Base-by-base conservation (phyloP, 352 stramenopile genomes). In the Pythium vanterpoolii region DNA sequence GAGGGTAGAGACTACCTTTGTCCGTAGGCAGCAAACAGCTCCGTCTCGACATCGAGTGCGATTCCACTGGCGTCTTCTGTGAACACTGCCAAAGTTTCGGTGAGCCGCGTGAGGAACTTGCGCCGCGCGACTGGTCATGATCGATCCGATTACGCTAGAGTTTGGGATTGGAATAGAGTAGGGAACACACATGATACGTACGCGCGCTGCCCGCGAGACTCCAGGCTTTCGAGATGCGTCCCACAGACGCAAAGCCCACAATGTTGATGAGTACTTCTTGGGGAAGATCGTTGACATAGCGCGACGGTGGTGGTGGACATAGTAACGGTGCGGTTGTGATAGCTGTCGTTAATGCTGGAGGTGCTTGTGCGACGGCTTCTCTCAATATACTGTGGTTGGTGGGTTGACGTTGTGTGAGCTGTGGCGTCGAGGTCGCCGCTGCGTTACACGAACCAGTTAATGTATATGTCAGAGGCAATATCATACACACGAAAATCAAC, bases 171-270 rank as follows among this genome's bases (percentile, higher is more conserved):
- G n/a, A n/a, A n/a, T n/a, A n/a, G n/a, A n/a, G 28, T 48, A 28
- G 9, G 42, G 4, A 14, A 45, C 18, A 21, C 21, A 9, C 38
- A 30, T 54, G 1, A 6, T 9, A 66, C 69, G 56, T 64, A 88
- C 78, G 40, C 33, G 75, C 73, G 61, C 82, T 78, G 21, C 73
- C 77, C 13, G 85, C 85, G 50, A 90, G 71, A 64, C 85, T 93
- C 85, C 83, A 95, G 10, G 83, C 68, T 49, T 90, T 91, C 56
- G 79, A 93, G 28, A 95, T 74, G 24, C 85, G 83, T 21, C 85
- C 83, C 3, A 95, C 81, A 60, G 80, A 76, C 0, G 73, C 76
- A 36, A 85, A 92, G 46, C 72, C 78, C 55, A 90, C 72, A 33
- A 93, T 77, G 30, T 85, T 71, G 27, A 87, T 64, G 8, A 95